Conservation (phyloP, 2,329 filamentous ascomycete genomes). For the Hymenoscyphus albidus region DNA sequence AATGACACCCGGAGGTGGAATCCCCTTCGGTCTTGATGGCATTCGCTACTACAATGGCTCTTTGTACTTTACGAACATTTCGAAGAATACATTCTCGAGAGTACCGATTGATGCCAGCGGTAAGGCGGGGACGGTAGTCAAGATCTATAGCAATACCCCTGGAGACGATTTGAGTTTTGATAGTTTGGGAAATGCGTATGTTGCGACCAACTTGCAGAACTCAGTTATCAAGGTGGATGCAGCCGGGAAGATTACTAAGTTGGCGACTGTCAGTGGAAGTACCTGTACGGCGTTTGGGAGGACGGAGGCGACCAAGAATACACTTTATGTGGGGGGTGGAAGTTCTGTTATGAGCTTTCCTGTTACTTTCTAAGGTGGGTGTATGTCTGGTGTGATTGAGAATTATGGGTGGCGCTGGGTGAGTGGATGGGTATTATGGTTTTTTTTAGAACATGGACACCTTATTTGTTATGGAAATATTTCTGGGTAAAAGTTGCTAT, state of each 20-base stretch:
- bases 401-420: not conserved
- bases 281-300: slow-evolving; percentile 19
- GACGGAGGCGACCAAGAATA: slow-evolving; percentile 14
- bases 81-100: slow-evolving; percentile 16
- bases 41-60: slow-evolving; percentile 11
- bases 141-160: slow-evolving; percentile 12
- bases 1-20: not conserved
- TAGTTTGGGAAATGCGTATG: slow-evolving; percentile 14
- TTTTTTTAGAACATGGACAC: not conserved
- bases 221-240: slow-evolving; percentile 15
- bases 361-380: not conserved
- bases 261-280: slow-evolving; percentile 12
- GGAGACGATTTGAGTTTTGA: slow-evolving; percentile 18
- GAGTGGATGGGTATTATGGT: not conserved
- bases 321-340: slow-evolving; percentile 16
- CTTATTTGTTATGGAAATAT: too few relatives aligned
- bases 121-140: slow-evolving; percentile 12
- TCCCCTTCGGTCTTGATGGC: slow-evolving; percentile 17
- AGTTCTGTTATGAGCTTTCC: not conserved
- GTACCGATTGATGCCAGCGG: slow-evolving; percentile 15
- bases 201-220: slow-evolving; percentile 15
- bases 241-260: slow-evolving; percentile 10
- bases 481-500: too few relatives aligned
- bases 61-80: slow-evolving; percentile 16
- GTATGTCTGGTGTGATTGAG: not conserved